Percentiles rank a stretch among this genome's conserved stretches.
Conservation (phyloP, 371 early-diverging fungal species). For the Lichtheimia corymbifera region DNA sequence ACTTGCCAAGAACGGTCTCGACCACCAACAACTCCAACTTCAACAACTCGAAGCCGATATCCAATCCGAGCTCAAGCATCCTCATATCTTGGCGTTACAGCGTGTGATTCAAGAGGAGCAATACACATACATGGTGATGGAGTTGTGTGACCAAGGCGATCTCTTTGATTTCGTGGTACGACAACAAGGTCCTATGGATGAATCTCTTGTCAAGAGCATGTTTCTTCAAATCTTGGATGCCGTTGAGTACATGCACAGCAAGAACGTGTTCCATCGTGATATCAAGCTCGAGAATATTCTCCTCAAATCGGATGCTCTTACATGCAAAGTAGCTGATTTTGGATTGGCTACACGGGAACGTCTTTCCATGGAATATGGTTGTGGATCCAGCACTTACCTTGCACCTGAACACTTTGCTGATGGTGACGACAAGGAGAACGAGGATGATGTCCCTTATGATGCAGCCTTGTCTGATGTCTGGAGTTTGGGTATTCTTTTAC, state of each 20-base stretch:
- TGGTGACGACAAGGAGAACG: constrained; percentile 26
- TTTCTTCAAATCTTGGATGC: constrained; percentile 56
- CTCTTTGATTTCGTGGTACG: constrained; percentile 55
- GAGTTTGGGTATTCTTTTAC: constrained; percentile 73
- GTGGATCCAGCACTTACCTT: constrained; percentile 72
- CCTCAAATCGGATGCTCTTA: constrained; percentile 35
- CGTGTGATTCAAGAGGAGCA: constrained; percentile 50
- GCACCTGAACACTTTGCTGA: constrained; percentile 59
- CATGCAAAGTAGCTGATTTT: constrained; percentile 81
- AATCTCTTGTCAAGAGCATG: constrained; percentile 34
- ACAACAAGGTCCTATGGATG: constrained; percentile 26
- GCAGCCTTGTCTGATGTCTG: constrained; percentile 73
- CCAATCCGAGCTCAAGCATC: constrained; percentile 64
- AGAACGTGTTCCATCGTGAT: constrained; percentile 70
- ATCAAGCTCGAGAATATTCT: constrained; percentile 79
- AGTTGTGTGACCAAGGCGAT: constrained; percentile 59
- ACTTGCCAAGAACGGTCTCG: constrained; percentile 63
- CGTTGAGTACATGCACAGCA: constrained; percentile 51
- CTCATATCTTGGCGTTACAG: constrained; percentile 59
- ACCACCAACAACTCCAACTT: constrained; percentile 52
- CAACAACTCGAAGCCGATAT: constrained; percentile 76
- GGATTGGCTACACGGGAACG: constrained; percentile 77
- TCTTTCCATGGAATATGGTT: constrained; percentile 71
- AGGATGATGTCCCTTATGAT: constrained; percentile 46
- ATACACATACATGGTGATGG: constrained; percentile 54